phyloP scores from a whole-genome alignment of 2,329 filamentous ascomycete species.

The Ampelomyces quisqualis region DNA sequence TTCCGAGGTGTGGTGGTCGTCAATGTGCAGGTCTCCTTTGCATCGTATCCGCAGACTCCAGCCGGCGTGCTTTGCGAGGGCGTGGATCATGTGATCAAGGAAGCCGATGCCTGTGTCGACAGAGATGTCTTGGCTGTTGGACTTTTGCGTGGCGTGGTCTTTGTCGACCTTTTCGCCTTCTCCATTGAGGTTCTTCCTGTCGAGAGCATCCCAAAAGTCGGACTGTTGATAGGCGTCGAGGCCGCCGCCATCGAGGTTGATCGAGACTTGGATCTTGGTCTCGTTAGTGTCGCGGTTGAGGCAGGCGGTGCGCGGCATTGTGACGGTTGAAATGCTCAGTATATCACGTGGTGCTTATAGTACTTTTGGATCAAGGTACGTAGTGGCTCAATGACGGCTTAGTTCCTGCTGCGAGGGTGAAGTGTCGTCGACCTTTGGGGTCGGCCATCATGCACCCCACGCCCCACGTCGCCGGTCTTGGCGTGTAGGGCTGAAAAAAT shows the following conservation, averaged over 20 bases:
- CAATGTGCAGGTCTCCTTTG: constrained; percentile 90
- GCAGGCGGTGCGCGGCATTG: constrained; percentile 65
- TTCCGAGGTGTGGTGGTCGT: constrained; percentile 98
- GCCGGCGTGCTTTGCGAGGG: constrained; percentile 90
- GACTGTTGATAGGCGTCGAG: constrained; percentile 53
- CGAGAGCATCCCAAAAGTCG: constrained; percentile 49
- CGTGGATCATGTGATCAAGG: constrained; percentile 98
- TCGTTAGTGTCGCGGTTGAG: constrained; percentile 93
- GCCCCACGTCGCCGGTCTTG: constrained; percentile 28
- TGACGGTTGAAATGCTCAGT: constrained; percentile 12
- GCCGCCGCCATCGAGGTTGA: constrained; percentile 89
- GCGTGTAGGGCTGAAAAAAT: constrained; percentile 32
- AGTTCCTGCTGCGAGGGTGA: constrained; percentile 1
- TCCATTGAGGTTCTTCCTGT: constrained; percentile 39
- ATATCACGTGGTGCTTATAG: neutral
- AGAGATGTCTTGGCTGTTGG: constrained; percentile 79
- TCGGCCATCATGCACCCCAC: constrained; percentile 15
- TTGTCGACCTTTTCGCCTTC: constrained; percentile 45
- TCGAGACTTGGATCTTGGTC: constrained; percentile 89
- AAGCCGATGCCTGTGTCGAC: constrained; percentile 95
- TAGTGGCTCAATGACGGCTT: neutral
- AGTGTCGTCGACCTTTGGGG: constrained; percentile 12
- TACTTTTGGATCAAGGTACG: neutral
- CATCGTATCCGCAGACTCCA: constrained; percentile 86
- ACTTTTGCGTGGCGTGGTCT: constrained; percentile 80